Base-by-base conservation (phyloP, 2,329 filamentous ascomycete genomes). In the Alternaria sp. region DNA sequence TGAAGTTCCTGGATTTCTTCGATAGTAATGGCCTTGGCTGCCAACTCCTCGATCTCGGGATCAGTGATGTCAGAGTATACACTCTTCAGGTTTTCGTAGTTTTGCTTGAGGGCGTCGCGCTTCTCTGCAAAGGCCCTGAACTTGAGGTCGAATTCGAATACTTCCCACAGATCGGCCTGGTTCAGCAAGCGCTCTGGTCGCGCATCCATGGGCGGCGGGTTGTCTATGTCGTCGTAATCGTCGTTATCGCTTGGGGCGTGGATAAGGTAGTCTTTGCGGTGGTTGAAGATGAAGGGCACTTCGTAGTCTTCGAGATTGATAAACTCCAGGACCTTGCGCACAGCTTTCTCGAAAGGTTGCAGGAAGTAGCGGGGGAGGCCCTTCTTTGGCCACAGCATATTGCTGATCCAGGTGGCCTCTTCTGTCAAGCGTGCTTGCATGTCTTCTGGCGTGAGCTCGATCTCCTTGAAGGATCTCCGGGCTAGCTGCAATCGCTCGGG, bases 1-100 rank as follows among this genome's bases (percentile, higher is more conserved):
- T 98, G 95, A 21, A 99, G 82, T 79, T 99, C 96, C 77, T 99
- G 96, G 17, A 99, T 86, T 77, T 99, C 96, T 77, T 99, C 96
- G 85, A 97, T 94, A 0, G 91, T 95, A 5, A 88, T 88, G 4
- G 94, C 93, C 61, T 89, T 85, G 1, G 87, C 85, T n/a, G 96
- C 87, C 85, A 97, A 90, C 69, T 94, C 90, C 49, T 95, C 91
- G 44, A 98, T 89, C 60, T 93, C 89, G 1, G 84, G 77, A 74
- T 98, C 96, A 23, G 89, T 82, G 19, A 94, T 84, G 4, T 86
- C 86, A 17, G 88, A 82, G 6, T 82, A 81, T 1, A 81, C 67
- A 54, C 82, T 82, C 73, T 89, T 91, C 19, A 97, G 82, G 64
- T 90, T 92, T 15, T 93, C 89, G 67, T 90, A 95, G 0, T 90